A percentile compares a stretch with the other conserved stretches of the same genome.
Conservation (phyloP, 2,329 filamentous ascomycete species). For the Metarhizium anisopliae region DNA sequence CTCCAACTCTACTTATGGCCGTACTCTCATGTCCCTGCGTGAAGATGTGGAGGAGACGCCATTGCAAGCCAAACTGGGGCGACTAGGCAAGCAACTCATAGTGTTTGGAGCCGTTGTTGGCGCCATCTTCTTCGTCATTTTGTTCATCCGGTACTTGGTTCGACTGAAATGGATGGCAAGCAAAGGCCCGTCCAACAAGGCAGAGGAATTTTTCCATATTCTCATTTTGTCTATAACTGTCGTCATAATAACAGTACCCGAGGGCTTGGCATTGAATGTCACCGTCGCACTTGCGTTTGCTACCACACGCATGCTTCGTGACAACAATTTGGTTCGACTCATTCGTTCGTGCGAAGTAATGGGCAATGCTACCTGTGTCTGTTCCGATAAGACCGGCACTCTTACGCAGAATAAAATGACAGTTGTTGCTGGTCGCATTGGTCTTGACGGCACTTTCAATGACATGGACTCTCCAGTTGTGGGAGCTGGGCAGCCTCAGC, state of each 20-base stretch:
- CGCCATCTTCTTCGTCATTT: slow-evolving; percentile 30
- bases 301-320: slow-evolving; percentile 53
- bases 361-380: slow-evolving; percentile 55
- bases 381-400: slow-evolving; percentile 59
- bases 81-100: slow-evolving; percentile 66
- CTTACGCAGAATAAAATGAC: slow-evolving; percentile 57
- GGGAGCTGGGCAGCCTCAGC: slow-evolving; percentile 12
- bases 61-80: slow-evolving; percentile 67
- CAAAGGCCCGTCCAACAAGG: slow-evolving; percentile 37
- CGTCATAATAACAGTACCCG: slow-evolving; percentile 51
- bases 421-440: slow-evolving; percentile 47
- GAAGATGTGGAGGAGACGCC: slow-evolving; percentile 72
- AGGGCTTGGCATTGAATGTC: slow-evolving; percentile 51
- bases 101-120: slow-evolving; percentile 31
- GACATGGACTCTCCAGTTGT: slow-evolving; percentile 19
- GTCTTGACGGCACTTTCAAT: slow-evolving; percentile 28
- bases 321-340: slow-evolving; percentile 53
- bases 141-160: slow-evolving; percentile 31
- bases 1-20: slow-evolving; percentile 65
- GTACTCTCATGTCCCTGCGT: slow-evolving; percentile 69
- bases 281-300: slow-evolving; percentile 54
- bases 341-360: slow-evolving; percentile 54
- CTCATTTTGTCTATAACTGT: slow-evolving; percentile 51
- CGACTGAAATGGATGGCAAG: slow-evolving; percentile 23
- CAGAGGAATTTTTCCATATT: slow-evolving; percentile 48